These are phyloP conservation scores for Adansonia digitata DNA, from an alignment of 345 rosid genomes.

Conservation along the genomic window DNA sequence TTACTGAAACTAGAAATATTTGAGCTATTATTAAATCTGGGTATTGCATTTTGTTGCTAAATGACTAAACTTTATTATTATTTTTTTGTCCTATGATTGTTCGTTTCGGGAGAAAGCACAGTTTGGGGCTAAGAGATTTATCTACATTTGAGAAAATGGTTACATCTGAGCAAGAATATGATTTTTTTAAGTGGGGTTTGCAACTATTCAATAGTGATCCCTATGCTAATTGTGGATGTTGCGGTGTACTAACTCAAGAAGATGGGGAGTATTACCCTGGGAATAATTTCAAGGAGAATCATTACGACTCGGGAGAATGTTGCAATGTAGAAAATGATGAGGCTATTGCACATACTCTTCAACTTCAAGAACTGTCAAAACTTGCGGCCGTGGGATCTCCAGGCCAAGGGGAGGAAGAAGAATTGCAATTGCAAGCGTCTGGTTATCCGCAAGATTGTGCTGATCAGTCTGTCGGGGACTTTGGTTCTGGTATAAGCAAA, in stretches of 20 bases:
- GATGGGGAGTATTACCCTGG: constrained; percentile 37
- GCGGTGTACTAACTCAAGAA: constrained; percentile 24
- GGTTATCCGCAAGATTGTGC: constrained; percentile 36
- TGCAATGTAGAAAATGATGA: constrained; percentile 45
- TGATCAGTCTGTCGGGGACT: constrained; percentile 30
- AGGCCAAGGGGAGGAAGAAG: constrained; percentile 23
- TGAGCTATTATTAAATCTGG: not conserved
- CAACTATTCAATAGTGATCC: constrained; percentile 53
- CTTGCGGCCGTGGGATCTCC: constrained; percentile 44
- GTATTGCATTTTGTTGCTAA: not conserved
- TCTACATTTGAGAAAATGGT: constrained; percentile 22
- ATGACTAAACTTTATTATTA: not conserved
- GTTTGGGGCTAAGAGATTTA: not conserved
- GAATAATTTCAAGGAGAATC: constrained; percentile 32
- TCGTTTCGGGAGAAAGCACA: constrained; percentile 9
- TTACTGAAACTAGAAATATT: not conserved
- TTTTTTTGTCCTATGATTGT: not conserved
- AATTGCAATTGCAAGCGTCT: constrained; percentile 23
- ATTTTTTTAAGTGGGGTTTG: constrained; percentile 55
- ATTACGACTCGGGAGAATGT: constrained; percentile 29
- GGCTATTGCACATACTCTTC: constrained; percentile 54
- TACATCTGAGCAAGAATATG: constrained; percentile 53
- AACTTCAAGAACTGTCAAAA: constrained; percentile 56
- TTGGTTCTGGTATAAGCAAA: constrained; percentile 35
- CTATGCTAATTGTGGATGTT: constrained; percentile 36